These are phyloP conservation scores for Monosporascus sp. DNA, from an alignment of 2,329 filamentous ascomycete genomes.

Conservation along the genomic window DNA sequence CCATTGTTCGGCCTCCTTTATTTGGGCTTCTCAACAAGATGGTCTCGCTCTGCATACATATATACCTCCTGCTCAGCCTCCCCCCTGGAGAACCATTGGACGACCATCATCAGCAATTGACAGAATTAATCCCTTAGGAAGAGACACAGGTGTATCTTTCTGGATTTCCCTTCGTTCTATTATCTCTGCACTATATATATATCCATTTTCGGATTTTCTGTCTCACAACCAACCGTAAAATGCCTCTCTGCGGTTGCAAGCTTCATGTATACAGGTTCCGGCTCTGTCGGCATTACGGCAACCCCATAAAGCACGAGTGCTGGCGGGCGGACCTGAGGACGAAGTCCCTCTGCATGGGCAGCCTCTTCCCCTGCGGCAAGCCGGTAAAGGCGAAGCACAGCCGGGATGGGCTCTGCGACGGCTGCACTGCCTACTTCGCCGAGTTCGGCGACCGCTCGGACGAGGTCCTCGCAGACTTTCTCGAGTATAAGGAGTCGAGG, in stretches of 20 bases:
- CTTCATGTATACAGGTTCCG: slow-evolving; percentile 11
- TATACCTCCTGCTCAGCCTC: neutral
- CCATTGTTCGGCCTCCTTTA: neutral
- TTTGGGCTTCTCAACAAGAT: neutral
- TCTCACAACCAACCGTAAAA: neutral
- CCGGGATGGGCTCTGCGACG: slow-evolving; percentile 9
- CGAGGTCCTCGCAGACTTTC: slow-evolving; percentile 13
- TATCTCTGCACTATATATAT: neutral
- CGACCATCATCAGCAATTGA: neutral
- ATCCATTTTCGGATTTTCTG: neutral
- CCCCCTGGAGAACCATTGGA: neutral
- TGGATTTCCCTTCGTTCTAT: neutral
- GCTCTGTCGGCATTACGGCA: slow-evolving; percentile 17
- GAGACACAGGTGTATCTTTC: neutral
- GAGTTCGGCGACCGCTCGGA: slow-evolving; percentile 11
- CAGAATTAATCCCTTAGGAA: neutral
- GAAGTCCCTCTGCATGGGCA: slow-evolving; percentile 6
- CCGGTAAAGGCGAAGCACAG: neutral
- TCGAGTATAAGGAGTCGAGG: slow-evolving; percentile 17
- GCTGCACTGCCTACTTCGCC: slow-evolving; percentile 14
- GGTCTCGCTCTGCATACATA: neutral
- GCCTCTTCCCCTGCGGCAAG: slow-evolving; percentile 10
- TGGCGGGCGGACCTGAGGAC: slow-evolving; percentile 10
- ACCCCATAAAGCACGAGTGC: slow-evolving; percentile 12
- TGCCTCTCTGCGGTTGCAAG: slow-evolving; percentile 11